Conservation (phyloP, 2,329 filamentous ascomycete species). For the Sporothrix luriei region DNA sequence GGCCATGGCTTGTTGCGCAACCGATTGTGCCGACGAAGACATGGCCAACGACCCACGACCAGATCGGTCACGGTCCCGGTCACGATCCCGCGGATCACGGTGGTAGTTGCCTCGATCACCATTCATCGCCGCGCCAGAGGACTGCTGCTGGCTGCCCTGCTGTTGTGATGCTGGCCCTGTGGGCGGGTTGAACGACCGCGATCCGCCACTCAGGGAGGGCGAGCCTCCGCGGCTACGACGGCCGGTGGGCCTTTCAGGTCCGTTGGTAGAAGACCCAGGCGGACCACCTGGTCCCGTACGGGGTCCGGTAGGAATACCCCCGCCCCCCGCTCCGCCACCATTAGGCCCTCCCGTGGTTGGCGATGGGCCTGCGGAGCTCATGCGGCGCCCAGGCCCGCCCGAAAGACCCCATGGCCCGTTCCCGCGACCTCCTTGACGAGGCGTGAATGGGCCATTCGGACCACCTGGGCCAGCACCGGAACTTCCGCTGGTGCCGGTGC, state of each 20-base stretch:
- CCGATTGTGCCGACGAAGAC: conserved; percentile 40
- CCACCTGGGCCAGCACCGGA: conserved; percentile 18
- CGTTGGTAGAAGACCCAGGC: conserved; percentile 34
- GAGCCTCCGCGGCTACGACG: conserved; percentile 29
- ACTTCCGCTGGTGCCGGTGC: conserved; percentile 9
- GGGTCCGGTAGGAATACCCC: conserved; percentile 54
- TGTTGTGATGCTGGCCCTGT: conserved; percentile 55
- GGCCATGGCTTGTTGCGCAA: conserved; percentile 57
- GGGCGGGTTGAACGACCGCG: conserved; percentile 59
- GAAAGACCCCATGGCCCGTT: conserved; percentile 39
- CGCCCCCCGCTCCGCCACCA: conserved; percentile 44
- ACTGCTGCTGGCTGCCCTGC: conserved; percentile 28
- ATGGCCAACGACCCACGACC: conserved; percentile 15
- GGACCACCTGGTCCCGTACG: conserved; percentile 43
- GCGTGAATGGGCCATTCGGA: conserved; percentile 17
- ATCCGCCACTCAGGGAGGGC: conserved; percentile 33
- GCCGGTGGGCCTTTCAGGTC: conserved; percentile 1
- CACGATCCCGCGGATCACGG: conserved; percentile 26
- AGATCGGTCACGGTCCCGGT: conserved; percentile 21
- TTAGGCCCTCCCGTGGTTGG: conserved; percentile 46
- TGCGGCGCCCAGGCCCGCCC: conserved; percentile 32
- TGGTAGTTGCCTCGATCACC: conserved; percentile 19
- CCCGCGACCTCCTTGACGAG: conserved; percentile 22
- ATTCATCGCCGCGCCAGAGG: conserved; percentile 1
- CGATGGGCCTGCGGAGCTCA: conserved; percentile 39